Evolutionary conservation across 371 early-diverging fungal genomes (phyloP).

Genomic region (Nosema muscidifuracis): DNA sequence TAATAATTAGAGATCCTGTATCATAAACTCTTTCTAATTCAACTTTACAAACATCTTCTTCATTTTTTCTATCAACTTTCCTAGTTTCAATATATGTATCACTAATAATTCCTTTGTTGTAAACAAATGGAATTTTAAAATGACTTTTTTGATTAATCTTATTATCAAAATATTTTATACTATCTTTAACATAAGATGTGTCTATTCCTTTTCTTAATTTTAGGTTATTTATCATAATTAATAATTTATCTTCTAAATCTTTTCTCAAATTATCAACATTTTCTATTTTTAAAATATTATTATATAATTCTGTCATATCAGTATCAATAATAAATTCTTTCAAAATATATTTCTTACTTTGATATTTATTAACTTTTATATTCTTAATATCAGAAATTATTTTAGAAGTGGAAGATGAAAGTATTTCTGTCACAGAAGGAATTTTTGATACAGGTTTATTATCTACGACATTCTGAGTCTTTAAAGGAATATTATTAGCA

Average conservation of each 20-base stretch:
- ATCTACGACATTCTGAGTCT: no score
- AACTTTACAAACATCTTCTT: not conserved
- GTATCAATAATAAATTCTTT: conserved; percentile 8
- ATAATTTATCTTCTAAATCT: conserved; percentile 14
- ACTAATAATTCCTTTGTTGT: not conserved
- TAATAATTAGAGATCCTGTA: no score
- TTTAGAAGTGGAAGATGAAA: not conserved
- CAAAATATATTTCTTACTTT: conserved; percentile 5
- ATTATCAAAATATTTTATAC: conserved; percentile 21
- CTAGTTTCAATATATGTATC: not conserved
- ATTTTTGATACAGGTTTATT: no score
- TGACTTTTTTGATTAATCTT: not conserved
- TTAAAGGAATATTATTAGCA: no score
- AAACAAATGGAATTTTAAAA: conserved; percentile 10
- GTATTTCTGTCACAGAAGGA: not conserved
- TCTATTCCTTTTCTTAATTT: conserved; percentile 5
- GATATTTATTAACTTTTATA: conserved; percentile 19
- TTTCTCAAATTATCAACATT: not conserved
- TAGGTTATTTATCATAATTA: conserved; percentile 3
- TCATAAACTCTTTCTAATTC: not conserved
- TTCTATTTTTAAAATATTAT: conserved; percentile 17
- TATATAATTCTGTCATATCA: not conserved
- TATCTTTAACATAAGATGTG: conserved; percentile 7
- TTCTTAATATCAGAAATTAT: conserved; percentile 9
- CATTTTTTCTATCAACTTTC: not conserved